Evolutionary conservation across 2,329 filamentous ascomycete species (phyloP).

Genomic region (Clarireedia monteithiana): DNA sequence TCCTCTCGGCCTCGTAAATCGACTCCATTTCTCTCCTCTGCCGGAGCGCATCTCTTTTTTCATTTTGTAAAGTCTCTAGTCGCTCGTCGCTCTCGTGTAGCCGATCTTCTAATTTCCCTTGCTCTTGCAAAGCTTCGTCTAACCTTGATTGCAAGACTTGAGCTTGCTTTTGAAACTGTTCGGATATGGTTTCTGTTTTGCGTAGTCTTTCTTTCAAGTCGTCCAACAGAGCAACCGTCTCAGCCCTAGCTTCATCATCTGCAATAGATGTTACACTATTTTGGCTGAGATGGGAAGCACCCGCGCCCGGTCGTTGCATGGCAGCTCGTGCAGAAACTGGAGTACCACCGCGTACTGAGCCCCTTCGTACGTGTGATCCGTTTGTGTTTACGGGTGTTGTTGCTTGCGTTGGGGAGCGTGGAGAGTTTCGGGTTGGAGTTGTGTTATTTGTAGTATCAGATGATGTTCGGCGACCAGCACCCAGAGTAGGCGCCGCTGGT

Average conservation of each 20-base stretch:
- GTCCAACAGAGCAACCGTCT: conserved; percentile 70
- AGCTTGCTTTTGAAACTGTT: conserved; percentile 75
- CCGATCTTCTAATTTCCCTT: conserved; percentile 78
- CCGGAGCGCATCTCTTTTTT: conserved; percentile 75
- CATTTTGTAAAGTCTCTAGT: conserved; percentile 71
- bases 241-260: conserved; percentile 69
- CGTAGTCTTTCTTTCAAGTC: conserved; percentile 78
- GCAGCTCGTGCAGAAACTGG: conserved; percentile 68
- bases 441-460: conserved; percentile 21
- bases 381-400: conserved; percentile 21
- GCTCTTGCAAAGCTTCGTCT: conserved; percentile 77
- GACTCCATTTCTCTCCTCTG: conserved; percentile 87
- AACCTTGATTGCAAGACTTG: conserved; percentile 79
- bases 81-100: conserved; percentile 81
- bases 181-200: conserved; percentile 69
- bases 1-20: conserved; percentile 86
- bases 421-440: conserved; percentile 11
- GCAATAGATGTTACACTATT: conserved; percentile 35
- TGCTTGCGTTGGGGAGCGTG: conserved; percentile 24
- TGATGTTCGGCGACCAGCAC: conserved; percentile 22
- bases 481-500: conserved; percentile 17
- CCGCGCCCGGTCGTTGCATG: conserved; percentile 46
- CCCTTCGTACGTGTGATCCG: conserved; percentile 43
- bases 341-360: conserved; percentile 57
- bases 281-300: conserved; percentile 26